These are phyloP conservation scores for Phytopythium aichiense DNA, from an alignment of 352 stramenopile genomes.

Conservation along the genomic window DNA sequence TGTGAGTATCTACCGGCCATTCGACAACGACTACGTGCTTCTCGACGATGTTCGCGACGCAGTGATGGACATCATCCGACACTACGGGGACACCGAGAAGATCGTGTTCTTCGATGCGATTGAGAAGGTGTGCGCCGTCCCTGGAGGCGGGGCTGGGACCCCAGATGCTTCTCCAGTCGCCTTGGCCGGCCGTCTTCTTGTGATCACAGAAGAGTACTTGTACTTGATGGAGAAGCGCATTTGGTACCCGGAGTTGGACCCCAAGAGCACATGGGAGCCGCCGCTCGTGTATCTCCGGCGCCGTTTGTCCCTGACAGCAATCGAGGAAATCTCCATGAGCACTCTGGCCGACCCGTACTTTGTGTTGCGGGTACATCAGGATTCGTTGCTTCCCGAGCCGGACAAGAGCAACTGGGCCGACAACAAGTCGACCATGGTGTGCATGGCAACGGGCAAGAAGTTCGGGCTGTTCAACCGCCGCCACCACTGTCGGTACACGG, in stretches of 20 bases:
- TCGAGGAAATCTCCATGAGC: slow-evolving; percentile 80
- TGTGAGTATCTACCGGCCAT: slow-evolving; percentile 86
- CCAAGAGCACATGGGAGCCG: slow-evolving; percentile 45
- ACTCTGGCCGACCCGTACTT: slow-evolving; percentile 82
- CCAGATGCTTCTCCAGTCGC: slow-evolving; percentile 29
- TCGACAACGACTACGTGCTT: slow-evolving; percentile 79
- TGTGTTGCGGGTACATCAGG: slow-evolving; percentile 56
- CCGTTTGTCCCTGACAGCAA: slow-evolving; percentile 46
- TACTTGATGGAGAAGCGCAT: slow-evolving; percentile 79
- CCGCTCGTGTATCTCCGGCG: slow-evolving; percentile 74
- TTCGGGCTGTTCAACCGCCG: slow-evolving; percentile 86
- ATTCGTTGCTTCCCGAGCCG: slow-evolving; percentile 47
- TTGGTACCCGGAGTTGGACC: slow-evolving; percentile 50
- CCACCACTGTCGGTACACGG: slow-evolving; percentile 85
- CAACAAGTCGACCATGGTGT: slow-evolving; percentile 81
- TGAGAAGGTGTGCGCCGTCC: slow-evolving; percentile 47
- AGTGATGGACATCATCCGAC: slow-evolving; percentile 60
- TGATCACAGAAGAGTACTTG: slow-evolving; percentile 69
- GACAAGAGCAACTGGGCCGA: slow-evolving; percentile 83
- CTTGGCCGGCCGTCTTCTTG: slow-evolving; percentile 41
- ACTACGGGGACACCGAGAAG: slow-evolving; percentile 78
- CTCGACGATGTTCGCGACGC: slow-evolving; percentile 59
- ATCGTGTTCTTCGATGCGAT: slow-evolving; percentile 80
- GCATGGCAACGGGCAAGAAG: slow-evolving; percentile 83
- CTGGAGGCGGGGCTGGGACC: slow-evolving; percentile 8